Base-by-base conservation (phyloP, 805 yeast genomes). In the Priceomyces melissophilus region DNA sequence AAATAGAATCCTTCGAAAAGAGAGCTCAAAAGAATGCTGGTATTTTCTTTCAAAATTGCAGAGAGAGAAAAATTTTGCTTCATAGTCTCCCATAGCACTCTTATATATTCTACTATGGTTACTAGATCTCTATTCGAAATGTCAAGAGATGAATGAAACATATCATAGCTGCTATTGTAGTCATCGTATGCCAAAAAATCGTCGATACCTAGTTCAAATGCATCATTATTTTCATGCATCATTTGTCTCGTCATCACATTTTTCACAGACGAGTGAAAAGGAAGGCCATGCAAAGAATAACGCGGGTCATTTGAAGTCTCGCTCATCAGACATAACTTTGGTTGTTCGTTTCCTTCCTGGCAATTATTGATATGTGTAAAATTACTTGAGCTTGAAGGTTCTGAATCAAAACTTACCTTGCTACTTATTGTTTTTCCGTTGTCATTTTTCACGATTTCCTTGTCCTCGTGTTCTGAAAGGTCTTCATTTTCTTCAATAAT, bases 231-330 rank as follows among this genome's bases (percentile, higher is more conserved):
- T 11, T 34, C 41, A 9, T 38, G 31, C 11, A 31, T 15, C 4
- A 40, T 12, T 10, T 40, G 36, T 16, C 48, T 41, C 3, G 47
- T 44, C 3, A 48, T 32, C 25, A 46, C 23, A 9, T 40, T 31
- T 30, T 45, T 43, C 10, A 49, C 35, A 7, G 46, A 14, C 10
- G 52, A 47, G 3, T 42, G 28, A 30, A 37, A 46, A 6, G 53
- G 52, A 17, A 49, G 14, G 9, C 54, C 54, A 32, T 49, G 54
- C 10, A 49, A 32, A 2, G 54, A 49, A 32, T 37, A 47, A 31
- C 37, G 39, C 9, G 25, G 8, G 8, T 20, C 25, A 8, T 20
- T 20, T 20, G 25, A 8, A 20, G 8, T 8, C 8, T 20, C 25
- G 8, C 25, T 20, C 4, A 20, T 20, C 25, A 20, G 4, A 8